Percentiles rank a stretch among this genome's conserved stretches.
phyloP scores from a whole-genome alignment of 1,284 basidiomycete genomes.

The Taiwanofungus camphoratus region DNA sequence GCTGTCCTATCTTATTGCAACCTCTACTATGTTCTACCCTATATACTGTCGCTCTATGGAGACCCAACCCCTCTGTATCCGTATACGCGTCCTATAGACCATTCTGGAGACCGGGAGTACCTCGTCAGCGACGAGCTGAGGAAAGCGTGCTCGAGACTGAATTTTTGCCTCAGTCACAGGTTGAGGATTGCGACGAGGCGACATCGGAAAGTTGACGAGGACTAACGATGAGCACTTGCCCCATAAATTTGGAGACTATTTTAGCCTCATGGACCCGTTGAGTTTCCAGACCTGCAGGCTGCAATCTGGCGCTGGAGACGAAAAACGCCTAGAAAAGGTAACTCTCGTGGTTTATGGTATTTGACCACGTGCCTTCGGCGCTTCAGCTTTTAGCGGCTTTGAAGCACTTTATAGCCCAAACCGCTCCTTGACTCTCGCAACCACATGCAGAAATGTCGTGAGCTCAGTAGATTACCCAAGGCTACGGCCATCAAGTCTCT shows the following conservation, averaged over 20 bases:
- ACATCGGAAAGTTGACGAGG: too few relatives aligned
- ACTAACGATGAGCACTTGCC: too few relatives aligned
- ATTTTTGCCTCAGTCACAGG: too few relatives aligned
- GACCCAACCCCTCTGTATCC: neutral
- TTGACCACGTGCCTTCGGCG: neutral
- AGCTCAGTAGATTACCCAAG: constrained; percentile 18
- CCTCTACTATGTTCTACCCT: neutral
- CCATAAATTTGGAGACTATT: too few relatives aligned
- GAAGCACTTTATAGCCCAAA: too few relatives aligned
- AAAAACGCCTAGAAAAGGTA: neutral
- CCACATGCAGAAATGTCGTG: constrained; percentile 16
- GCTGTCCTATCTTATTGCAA: neutral
- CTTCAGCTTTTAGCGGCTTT: neutral
- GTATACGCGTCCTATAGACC: neutral
- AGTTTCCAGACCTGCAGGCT: neutral
- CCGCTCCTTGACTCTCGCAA: too few relatives aligned
- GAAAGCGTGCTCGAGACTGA: too few relatives aligned
- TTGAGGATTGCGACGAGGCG: too few relatives aligned
- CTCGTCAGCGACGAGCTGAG: too few relatives aligned
- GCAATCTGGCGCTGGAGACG: neutral
- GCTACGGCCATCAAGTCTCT: constrained; percentile 13
- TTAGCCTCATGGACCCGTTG: neutral
- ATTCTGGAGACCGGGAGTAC: too few relatives aligned
- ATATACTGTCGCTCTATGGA: neutral
- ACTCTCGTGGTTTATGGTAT: neutral